These are phyloP conservation scores for Trichosporon asahii DNA, from an alignment of 1,284 basidiomycete species.

Conservation along the genomic window DNA sequence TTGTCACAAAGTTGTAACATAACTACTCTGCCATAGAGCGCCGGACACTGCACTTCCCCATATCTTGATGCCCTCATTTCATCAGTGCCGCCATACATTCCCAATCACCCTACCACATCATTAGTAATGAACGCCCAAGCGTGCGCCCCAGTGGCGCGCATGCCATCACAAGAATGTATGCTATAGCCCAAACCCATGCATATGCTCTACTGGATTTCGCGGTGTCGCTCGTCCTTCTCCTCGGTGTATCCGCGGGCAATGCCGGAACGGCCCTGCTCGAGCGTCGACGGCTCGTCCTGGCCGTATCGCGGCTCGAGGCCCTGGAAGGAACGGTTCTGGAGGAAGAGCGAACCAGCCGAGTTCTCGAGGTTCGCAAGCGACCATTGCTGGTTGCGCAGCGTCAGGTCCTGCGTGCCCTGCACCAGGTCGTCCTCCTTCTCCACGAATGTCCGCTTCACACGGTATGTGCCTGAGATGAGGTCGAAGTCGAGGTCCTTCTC, in stretches of 20 bases:
- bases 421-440: not conserved
- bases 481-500: constrained; percentile 76
- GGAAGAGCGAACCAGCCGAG: constrained; percentile 63
- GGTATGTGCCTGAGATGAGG: constrained; percentile 78
- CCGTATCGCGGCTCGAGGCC: constrained; percentile 80
- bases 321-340: constrained; percentile 62
- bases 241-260: constrained; percentile 79
- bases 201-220: not conserved
- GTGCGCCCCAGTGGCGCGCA: not conserved
- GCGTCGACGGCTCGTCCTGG: constrained; percentile 69
- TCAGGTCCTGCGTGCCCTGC: constrained; percentile 45
- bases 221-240: constrained; percentile 34
- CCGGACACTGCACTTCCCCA: not conserved
- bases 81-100: not conserved
- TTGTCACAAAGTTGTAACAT: too few species aligned
- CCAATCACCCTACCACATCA: not conserved
- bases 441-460: constrained; percentile 55
- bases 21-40: not conserved
- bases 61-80: not conserved
- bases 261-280: constrained; percentile 86
- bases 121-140: not conserved
- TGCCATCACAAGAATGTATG: not conserved
- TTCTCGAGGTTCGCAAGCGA: constrained; percentile 57
- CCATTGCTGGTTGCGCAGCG: constrained; percentile 64
- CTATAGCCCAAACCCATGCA: not conserved